Base-by-base conservation (phyloP, 768 basidiomycete species). In the Lactifluus pinguis region DNA sequence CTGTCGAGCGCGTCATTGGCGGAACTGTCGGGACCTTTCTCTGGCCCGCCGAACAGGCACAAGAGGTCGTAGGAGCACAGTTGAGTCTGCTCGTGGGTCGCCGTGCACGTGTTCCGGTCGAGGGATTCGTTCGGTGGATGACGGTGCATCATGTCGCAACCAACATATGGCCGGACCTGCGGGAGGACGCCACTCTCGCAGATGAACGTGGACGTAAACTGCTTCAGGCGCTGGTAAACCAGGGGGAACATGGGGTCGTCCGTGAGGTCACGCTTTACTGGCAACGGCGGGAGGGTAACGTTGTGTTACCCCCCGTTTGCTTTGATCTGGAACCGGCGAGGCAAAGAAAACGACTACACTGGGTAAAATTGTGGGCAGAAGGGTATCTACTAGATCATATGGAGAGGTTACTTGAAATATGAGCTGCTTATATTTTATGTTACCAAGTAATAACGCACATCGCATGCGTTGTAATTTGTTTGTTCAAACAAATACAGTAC, bases 101-200 rank as follows among this genome's bases (percentile, higher is more conserved):
- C n/a, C 59, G 63, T 36, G 65, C 68, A 59, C 72, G 70, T 0
- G 67, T 70, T 13, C 66, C 69, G 19, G 64, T 80, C 1, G 75
- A 80, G 6, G 87, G 81, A 0, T 87, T 93, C 67, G 65, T 88
- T 60, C 75, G 80, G 49, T 71, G 84, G 47, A 73, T 94, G 8
- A 89, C 89, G 2, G 67, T 92, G 14, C 91, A 94, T 68, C 92
- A 95, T 68, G 71, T 94, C 25, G 83, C 92, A 11, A 79, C 78
- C 52, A 83, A 77, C 66, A 80, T 92, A 30, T 92, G 91, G 91
- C 77, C 75, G 3, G 88, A 89, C 68, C 67, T 87, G 36, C 69
- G 67, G 14, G 55, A 48, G 44, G 49, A 36, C 45, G 9, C 11
- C 8, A 21, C 39, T 6, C 49, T 21, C 15, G 73, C 74, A 63